phyloP scores from a whole-genome alignment of 176 grass and related monocot species.

The Saccharum officinarum region DNA sequence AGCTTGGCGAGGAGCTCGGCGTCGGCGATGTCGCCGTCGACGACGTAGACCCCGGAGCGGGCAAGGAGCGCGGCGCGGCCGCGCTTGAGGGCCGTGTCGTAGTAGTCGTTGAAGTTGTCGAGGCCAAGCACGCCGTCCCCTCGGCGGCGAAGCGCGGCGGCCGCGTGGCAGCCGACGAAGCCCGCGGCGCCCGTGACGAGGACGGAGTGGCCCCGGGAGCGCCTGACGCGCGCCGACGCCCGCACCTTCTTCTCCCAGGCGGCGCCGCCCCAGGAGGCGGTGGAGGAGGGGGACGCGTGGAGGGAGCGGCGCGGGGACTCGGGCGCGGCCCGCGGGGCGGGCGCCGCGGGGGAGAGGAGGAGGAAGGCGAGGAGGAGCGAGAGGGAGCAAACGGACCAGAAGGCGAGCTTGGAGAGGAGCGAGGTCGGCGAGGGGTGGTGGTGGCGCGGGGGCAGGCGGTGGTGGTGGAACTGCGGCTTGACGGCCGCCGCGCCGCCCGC shows the following conservation, averaged over 20 bases:
- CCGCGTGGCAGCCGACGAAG: constrained; percentile 76
- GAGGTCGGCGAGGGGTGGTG: constrained; percentile 46
- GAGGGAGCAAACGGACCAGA: constrained; percentile 81
- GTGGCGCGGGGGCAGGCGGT: constrained; percentile 64
- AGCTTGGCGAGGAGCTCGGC: constrained; percentile 72
- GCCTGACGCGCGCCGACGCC: constrained; percentile 60
- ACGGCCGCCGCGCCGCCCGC: constrained; percentile 37
- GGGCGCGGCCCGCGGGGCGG: constrained; percentile 21
- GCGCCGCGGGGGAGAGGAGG: constrained; percentile 59
- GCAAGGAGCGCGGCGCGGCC: constrained; percentile 64
- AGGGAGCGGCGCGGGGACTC: constrained; percentile 65
- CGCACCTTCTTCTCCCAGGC: constrained; percentile 89
- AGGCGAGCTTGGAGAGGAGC: constrained; percentile 66
- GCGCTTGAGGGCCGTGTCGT: constrained; percentile 77
- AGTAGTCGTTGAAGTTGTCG: constrained; percentile 88
- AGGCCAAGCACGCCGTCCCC: constrained; percentile 83
- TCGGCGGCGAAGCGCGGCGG: constrained; percentile 66
- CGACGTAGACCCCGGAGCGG: constrained; percentile 71
- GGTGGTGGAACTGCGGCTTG: constrained; percentile 80
- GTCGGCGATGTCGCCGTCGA: constrained; percentile 81
- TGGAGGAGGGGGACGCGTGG: constrained; percentile 32
- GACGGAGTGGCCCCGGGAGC: constrained; percentile 52
- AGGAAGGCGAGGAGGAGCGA: constrained; percentile 76
- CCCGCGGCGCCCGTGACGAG: constrained; percentile 80
- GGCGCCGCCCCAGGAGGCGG: constrained; percentile 60